Evolutionary conservation across 2,329 filamentous ascomycete genomes (phyloP).

Genomic region (Fulvia fulva): DNA sequence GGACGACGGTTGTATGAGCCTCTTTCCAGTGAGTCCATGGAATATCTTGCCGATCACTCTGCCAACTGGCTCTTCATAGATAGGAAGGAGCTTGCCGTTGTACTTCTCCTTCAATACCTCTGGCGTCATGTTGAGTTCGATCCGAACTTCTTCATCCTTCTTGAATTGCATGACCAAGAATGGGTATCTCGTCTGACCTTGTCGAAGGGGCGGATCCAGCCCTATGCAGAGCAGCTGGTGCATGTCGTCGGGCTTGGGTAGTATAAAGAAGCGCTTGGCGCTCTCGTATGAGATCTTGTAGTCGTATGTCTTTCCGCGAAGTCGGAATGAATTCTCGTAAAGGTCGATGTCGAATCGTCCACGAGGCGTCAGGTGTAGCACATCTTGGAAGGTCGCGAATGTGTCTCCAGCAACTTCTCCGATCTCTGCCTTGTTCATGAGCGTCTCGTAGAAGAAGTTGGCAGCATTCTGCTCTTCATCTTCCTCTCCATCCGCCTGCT

Average conservation of each 20-base stretch:
- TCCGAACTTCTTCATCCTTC: slow-evolving; percentile 92
- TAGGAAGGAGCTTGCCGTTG: slow-evolving; percentile 79
- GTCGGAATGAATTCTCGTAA: slow-evolving; percentile 95
- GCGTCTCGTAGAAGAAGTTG: slow-evolving; percentile 93
- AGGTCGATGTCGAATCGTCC: slow-evolving; percentile 99
- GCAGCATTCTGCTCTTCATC: slow-evolving; percentile 88
- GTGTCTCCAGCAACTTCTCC: slow-evolving; percentile 98
- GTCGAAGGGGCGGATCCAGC: slow-evolving; percentile 87
- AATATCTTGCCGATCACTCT: slow-evolving; percentile 95
- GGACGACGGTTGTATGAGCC: slow-evolving; percentile 87
- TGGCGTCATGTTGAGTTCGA: slow-evolving; percentile 94
- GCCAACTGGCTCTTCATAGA: slow-evolving; percentile 91
- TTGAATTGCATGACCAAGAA: slow-evolving; percentile 99
- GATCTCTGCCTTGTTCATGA: slow-evolving; percentile 98
- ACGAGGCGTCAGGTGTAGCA: slow-evolving; percentile 94
- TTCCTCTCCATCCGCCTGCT: slow-evolving; percentile 54
- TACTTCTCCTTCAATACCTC: slow-evolving; percentile 81
- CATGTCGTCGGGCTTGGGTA: slow-evolving; percentile 97
- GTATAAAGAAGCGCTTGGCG: slow-evolving; percentile 98
- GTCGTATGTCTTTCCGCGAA: slow-evolving; percentile 98
- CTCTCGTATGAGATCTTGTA: slow-evolving; percentile 99
- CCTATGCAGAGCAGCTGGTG: slow-evolving; percentile 94
- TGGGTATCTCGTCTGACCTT: slow-evolving; percentile 95
- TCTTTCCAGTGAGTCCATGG: slow-evolving; percentile 89
- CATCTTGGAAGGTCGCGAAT: slow-evolving; percentile 93